Conservation (phyloP, 2,329 filamentous ascomycete species). For the Diplodia scrobiculata region DNA sequence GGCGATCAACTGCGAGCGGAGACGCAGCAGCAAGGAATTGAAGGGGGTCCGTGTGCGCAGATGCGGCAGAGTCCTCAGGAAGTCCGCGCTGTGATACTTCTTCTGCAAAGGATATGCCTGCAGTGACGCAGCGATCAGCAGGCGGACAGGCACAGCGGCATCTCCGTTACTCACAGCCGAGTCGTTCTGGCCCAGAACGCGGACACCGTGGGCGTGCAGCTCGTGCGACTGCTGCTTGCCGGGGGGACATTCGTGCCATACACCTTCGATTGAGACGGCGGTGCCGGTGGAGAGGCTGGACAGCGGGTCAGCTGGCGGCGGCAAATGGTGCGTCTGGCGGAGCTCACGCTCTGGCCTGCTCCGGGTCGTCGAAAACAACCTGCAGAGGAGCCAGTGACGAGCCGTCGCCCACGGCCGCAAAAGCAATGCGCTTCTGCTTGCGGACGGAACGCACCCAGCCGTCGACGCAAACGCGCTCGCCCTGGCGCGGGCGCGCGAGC, state of each 20-base stretch:
- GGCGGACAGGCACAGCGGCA: slow-evolving; percentile 32
- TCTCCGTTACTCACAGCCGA: slow-evolving; percentile 63
- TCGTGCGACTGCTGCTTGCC: slow-evolving; percentile 75
- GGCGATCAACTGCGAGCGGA: slow-evolving; percentile 78
- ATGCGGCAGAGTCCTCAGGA: slow-evolving; percentile 83
- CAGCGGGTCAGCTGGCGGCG: slow-evolving; percentile 10
- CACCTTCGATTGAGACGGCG: slow-evolving; percentile 74
- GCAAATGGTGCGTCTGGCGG: no score
- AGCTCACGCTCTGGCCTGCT: slow-evolving; percentile 68
- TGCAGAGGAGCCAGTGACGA: slow-evolving; percentile 79
- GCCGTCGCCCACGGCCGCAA: slow-evolving; percentile 84
- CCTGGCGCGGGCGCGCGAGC: slow-evolving; percentile 33
- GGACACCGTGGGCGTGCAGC: slow-evolving; percentile 70
- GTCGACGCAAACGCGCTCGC: slow-evolving; percentile 55
- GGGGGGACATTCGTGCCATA: slow-evolving; percentile 70
- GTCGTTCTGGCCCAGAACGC: slow-evolving; percentile 75
- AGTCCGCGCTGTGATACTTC: slow-evolving; percentile 90
- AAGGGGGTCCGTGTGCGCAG: slow-evolving; percentile 78
- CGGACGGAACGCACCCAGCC: slow-evolving; percentile 84
- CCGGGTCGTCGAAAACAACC: slow-evolving; percentile 66
- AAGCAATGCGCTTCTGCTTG: slow-evolving; percentile 80
- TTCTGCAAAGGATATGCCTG: slow-evolving; percentile 93
- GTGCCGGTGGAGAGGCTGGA: slow-evolving; percentile 76
- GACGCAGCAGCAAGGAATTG: slow-evolving; percentile 76
- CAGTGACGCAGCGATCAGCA: slow-evolving; percentile 28